A percentile compares a stretch with the other conserved stretches of the same genome.
Evolutionary conservation across 2,329 filamentous ascomycete species (phyloP).

Genomic region (Dactylellina sp.): DNA sequence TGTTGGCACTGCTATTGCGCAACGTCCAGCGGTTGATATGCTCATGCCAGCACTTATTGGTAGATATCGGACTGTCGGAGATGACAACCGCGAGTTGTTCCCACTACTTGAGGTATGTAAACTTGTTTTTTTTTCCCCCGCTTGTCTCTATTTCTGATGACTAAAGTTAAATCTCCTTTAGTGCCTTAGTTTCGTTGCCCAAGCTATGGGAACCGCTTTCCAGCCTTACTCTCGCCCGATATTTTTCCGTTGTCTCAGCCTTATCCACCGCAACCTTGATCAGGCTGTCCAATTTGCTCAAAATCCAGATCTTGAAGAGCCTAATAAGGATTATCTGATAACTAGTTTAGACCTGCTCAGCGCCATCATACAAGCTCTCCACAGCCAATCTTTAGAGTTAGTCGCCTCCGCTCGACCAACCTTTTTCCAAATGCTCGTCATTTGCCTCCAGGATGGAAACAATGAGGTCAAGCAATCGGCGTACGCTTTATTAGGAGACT

Average conservation of each 20-base stretch:
- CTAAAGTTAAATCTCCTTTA: conserved; percentile 16
- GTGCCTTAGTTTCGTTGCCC: conserved; percentile 92
- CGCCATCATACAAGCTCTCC: conserved; percentile 89
- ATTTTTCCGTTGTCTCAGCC: conserved; percentile 86
- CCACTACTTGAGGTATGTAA: conserved; percentile 77
- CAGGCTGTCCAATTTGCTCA: conserved; percentile 77
- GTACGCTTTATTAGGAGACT: conserved; percentile 93
- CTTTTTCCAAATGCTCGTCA: conserved; percentile 89
- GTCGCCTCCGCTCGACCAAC: conserved; percentile 80
- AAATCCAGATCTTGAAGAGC: conserved; percentile 67
- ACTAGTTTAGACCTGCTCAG: conserved; percentile 94
- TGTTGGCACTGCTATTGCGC: conserved; percentile 83
- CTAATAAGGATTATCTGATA: conserved; percentile 96
- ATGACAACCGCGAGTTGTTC: conserved; percentile 93
- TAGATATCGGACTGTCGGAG: conserved; percentile 85
- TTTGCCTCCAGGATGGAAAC: conserved; percentile 88
- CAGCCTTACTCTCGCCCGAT: conserved; percentile 86
- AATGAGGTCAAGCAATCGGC: conserved; percentile 96
- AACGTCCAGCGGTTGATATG: conserved; percentile 80
- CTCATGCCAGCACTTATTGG: conserved; percentile 93
- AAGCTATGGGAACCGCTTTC: conserved; percentile 84
- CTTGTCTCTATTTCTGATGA: not conserved
- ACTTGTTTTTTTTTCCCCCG: not conserved
- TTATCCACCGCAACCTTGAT: conserved; percentile 91
- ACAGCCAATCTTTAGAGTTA: conserved; percentile 77